Percentiles rank a stretch among this genome's conserved stretches.
These are phyloP conservation scores for Sistotremastrum suecicum DNA, from an alignment of 768 basidiomycete species.

Conservation along the genomic window DNA sequence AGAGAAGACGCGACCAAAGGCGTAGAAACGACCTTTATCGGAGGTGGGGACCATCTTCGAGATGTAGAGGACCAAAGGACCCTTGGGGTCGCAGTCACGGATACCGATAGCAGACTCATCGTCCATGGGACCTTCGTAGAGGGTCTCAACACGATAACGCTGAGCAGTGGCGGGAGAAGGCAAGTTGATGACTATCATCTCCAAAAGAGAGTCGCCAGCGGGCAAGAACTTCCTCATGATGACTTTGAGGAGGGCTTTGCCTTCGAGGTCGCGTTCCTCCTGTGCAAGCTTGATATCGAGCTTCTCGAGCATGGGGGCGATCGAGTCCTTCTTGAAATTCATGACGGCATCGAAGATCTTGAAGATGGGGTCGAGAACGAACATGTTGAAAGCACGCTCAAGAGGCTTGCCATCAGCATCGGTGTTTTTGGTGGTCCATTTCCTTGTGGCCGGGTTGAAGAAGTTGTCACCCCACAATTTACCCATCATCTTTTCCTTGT, in stretches of 20 bases:
- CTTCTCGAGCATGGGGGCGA: constrained; percentile 80
- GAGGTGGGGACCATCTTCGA: constrained; percentile 99
- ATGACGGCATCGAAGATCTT: constrained; percentile 96
- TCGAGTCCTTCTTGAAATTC: constrained; percentile 96
- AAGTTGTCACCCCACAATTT: constrained; percentile 99
- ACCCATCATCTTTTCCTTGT: constrained; percentile 95
- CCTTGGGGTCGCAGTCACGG: constrained; percentile 94
- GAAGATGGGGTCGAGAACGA: constrained; percentile 99
- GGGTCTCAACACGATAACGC: constrained; percentile 96
- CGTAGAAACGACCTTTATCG: constrained; percentile 99
- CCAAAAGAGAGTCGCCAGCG: constrained; percentile 94
- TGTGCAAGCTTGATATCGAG: constrained; percentile 81
- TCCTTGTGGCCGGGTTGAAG: constrained; percentile 94
- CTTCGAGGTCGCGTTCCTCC: constrained; percentile 88
- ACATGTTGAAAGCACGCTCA: constrained; percentile 96
- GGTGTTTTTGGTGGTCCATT: constrained; percentile 76
- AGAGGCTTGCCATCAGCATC: constrained; percentile 80
- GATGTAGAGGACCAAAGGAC: constrained; percentile 93
- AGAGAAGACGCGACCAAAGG: constrained; percentile 99
- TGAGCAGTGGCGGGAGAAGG: constrained; percentile 96
- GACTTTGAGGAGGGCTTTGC: constrained; percentile 91
- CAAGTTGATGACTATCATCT: constrained; percentile 99
- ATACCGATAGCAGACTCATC: constrained; percentile 98
- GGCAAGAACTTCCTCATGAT: constrained; percentile 99
- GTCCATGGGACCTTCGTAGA: constrained; percentile 99